Conservation (phyloP, 2,329 filamentous ascomycete genomes). For the Fusarium papillatum region DNA sequence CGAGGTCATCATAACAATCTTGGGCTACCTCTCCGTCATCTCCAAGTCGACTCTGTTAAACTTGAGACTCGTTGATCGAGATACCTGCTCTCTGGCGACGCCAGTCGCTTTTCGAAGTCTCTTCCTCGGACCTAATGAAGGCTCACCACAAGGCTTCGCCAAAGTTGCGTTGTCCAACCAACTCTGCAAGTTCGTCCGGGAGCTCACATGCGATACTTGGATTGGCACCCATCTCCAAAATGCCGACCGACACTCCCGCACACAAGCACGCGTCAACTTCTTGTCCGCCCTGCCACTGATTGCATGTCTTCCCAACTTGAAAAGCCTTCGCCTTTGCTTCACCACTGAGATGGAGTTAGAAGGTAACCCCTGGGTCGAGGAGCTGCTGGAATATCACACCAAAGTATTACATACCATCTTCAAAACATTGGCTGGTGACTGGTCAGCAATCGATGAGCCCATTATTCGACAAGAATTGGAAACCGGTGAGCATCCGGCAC, state of each 20-base stretch:
- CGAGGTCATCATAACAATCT: background rate
- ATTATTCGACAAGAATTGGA: background rate
- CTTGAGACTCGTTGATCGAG: background rate
- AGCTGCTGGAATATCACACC: background rate
- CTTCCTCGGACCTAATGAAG: background rate
- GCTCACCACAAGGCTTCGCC: background rate
- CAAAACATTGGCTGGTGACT: background rate
- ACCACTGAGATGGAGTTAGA: background rate
- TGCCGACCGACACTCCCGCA: background rate
- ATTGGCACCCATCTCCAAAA: background rate
- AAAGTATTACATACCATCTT: background rate
- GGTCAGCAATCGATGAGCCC: background rate
- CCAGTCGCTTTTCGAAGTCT: background rate
- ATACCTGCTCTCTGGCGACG: background rate
- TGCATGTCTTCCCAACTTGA: background rate
- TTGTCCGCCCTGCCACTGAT: background rate
- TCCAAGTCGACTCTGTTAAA: background rate
- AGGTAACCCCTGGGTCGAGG: background rate
- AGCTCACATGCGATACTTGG: background rate
- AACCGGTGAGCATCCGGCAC: background rate
- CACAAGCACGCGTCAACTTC: background rate
- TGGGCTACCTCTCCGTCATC: background rate
- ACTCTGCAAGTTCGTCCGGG: background rate
- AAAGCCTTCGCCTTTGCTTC: background rate
- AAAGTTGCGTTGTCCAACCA: background rate